Conservation (phyloP, 179 eudicot genomes). For the Nepenthes alata region DNA sequence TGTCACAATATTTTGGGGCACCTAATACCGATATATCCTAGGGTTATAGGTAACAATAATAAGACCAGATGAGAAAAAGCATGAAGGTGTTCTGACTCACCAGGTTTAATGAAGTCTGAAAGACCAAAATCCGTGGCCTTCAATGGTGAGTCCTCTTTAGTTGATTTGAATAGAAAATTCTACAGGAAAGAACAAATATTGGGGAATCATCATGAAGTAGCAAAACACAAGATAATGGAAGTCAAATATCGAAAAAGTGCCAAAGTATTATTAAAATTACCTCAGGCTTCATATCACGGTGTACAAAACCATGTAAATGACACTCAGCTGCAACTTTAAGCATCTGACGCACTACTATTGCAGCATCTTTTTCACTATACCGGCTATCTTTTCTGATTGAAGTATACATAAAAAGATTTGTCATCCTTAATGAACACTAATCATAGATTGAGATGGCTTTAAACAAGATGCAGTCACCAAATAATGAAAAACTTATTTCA, state of each 20-base stretch:
- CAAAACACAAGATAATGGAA: not conserved
- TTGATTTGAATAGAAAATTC: constrained; percentile 88
- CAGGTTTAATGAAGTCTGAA: constrained; percentile 87
- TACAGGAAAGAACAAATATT: constrained; percentile 16
- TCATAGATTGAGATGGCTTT: not conserved
- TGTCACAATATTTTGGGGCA: too few relatives aligned
- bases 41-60: too few relatives aligned
- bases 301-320: constrained; percentile 92
- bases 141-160: constrained; percentile 65
- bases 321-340: constrained; percentile 97
- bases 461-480: not conserved
- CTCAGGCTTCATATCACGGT: constrained; percentile 99
- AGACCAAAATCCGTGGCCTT: constrained; percentile 98
- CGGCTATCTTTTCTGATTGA: constrained; percentile 77
- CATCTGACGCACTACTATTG: constrained; percentile 90
- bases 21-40: too few relatives aligned
- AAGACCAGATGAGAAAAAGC: too few relatives aligned
- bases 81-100: constrained; percentile 22
- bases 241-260: constrained; percentile 1
- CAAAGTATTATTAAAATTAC: constrained; percentile 18
- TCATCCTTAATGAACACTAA: not conserved
- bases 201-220: constrained; percentile 6
- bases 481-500: not conserved
- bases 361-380: constrained; percentile 93
- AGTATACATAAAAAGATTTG: not conserved